Percentiles rank a stretch among this genome's conserved stretches.
These are phyloP conservation scores for Neurospora sp. DNA, from an alignment of 495 filamentous ascomycete species.

Conservation along the genomic window DNA sequence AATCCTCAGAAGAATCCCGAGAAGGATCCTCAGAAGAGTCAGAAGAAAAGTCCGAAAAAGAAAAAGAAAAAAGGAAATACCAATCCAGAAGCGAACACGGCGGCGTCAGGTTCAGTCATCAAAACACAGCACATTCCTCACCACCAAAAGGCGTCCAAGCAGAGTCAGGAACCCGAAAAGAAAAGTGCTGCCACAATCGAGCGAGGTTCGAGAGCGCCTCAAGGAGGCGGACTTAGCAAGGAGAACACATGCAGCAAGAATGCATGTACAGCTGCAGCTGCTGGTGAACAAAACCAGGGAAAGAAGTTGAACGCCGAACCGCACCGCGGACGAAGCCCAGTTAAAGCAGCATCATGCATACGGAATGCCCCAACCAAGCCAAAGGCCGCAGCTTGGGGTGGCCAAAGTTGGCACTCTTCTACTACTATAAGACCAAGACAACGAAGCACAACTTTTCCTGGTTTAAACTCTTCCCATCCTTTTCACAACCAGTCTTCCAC, in stretches of 20 bases:
- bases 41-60: background rate
- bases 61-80: background rate
- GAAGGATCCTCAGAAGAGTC: background rate
- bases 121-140: background rate
- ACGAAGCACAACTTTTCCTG: background rate
- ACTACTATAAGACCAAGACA: background rate
- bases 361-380: background rate
- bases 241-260: background rate
- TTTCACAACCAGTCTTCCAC: background rate
- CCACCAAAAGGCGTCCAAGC: background rate
- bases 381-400: background rate
- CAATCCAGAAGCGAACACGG: background rate
- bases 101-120: background rate
- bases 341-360: background rate
- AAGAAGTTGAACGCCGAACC: background rate
- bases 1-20: background rate
- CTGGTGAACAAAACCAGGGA: background rate
- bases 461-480: background rate
- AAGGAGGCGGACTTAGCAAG: background rate
- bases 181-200: background rate
- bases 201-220: background rate
- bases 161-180: background rate
- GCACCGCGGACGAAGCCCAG: background rate
- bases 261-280: background rate
- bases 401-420: background rate